Evolutionary conservation across 139 green algal species (phyloP).

Genomic region (Ulvella scutata): DNA sequence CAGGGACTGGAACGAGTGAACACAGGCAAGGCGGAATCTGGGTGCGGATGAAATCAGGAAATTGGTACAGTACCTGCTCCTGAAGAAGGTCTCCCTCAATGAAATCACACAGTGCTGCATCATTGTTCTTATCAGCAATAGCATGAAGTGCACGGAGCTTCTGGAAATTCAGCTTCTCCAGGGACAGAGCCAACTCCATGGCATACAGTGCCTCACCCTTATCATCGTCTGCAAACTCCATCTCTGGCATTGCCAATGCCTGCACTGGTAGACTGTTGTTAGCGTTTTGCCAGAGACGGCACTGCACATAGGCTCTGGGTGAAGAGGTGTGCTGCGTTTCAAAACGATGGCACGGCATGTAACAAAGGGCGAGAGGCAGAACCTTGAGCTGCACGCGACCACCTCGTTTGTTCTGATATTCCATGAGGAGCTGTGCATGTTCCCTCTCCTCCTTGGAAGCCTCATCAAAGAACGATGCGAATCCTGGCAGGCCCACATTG

Average conservation of each 20-base stretch:
- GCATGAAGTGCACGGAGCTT: slow-evolving; percentile 46
- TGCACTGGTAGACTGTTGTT: slow-evolving; percentile 28
- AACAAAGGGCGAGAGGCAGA: background rate
- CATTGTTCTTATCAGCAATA: slow-evolving; percentile 30
- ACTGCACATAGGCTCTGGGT: background rate
- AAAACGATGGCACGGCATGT: background rate
- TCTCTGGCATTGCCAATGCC: slow-evolving; percentile 58
- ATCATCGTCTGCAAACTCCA: slow-evolving; percentile 52
- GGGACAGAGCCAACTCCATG: slow-evolving; percentile 80
- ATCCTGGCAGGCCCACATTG: slow-evolving; percentile 83
- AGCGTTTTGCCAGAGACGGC: background rate
- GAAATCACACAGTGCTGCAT: slow-evolving; percentile 50
- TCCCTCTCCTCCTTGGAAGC: slow-evolving; percentile 45
- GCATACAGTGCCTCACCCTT: slow-evolving; percentile 90
- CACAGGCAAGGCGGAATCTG: background rate
- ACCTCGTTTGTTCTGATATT: slow-evolving; percentile 48
- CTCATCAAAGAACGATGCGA: slow-evolving; percentile 59
- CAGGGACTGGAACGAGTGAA: too few species aligned
- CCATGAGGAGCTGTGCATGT: slow-evolving; percentile 69
- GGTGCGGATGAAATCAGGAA: background rate
- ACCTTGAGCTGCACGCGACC: slow-evolving; percentile 13
- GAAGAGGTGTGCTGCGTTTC: too few species aligned
- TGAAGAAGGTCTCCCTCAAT: slow-evolving; percentile 12
- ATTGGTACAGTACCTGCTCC: background rate
- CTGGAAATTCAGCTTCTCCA: slow-evolving; percentile 96